Evolutionary conservation across 1,284 basidiomycete species (phyloP), one percentile per base, ranked within the genome.

Genomic region (Stereum hirsutum): DNA sequence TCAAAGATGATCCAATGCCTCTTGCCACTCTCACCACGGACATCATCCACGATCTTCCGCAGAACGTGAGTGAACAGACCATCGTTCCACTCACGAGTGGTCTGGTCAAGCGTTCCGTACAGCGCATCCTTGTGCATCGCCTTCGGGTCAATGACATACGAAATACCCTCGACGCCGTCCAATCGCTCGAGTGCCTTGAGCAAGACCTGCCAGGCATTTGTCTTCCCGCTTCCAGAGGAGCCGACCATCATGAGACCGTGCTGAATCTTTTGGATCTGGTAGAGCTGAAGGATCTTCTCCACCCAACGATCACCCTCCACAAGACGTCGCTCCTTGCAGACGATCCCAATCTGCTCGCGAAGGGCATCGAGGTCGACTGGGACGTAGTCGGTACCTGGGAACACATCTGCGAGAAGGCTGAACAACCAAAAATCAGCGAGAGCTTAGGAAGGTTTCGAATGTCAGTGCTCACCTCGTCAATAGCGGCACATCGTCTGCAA

Each of bases 191-290:
- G 69, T 1, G 97, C 96, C 3, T 82, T 78, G 8, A 99, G 74
- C 1, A 99, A 72, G 33, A 97, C 89, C 55, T 88, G 87, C 95
- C 96, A 99, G 0, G 96, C 95, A 54, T 94, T 89, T 6, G 89
- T 96, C 69, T 99, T 99, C 33, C 96, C 97, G 34, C 81, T 94
- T 12, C 95, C 96, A 5, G 97, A 96, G 1, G 95, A 84, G 2
- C 96, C 96, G 40, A 99, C 96, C 89, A 99, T 95, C 94, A 99
- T 99, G 43, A 99, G 72, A 65, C 96, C 96, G 62, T 99, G 97
- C 55, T 97, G 93, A 49, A 99, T 99, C 70, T 95, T 97, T 65
- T 99, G 96, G 47, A 99, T 98, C 63, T 98, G 96, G 62, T 98
- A 99, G 11, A 99, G 75, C 62, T 99, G 96, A 21, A 99, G 70